Evolutionary conservation across 768 basidiomycete species (phyloP).

Genomic region (Termitomyces sp.): DNA sequence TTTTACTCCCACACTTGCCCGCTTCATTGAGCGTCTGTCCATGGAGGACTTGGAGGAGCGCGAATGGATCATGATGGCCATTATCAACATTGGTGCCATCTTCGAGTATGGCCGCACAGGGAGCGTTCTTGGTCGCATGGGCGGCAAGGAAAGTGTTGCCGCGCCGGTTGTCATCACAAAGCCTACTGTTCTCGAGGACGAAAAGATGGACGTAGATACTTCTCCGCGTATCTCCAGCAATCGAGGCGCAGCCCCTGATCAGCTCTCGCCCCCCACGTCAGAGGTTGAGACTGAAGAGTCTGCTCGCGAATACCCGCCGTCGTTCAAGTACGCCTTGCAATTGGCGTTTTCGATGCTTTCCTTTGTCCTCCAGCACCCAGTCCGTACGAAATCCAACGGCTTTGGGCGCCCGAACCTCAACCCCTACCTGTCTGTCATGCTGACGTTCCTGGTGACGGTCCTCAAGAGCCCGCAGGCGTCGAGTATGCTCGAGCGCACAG

Average conservation of each 20-base stretch:
- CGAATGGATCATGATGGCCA: conserved; percentile 97
- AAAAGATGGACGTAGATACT: conserved; percentile 63
- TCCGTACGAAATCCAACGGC: conserved; percentile 51
- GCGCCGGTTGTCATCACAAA: conserved; percentile 23
- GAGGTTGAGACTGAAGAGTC: conserved; percentile 24
- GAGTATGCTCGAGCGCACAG: conserved; percentile 63
- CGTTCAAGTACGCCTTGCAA: conserved; percentile 71
- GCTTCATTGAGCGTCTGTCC: conserved; percentile 83
- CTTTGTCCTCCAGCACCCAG: conserved; percentile 64
- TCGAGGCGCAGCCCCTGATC: conserved; percentile 9
- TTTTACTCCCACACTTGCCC: conserved; percentile 76
- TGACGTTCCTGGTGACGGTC: conserved; percentile 86
- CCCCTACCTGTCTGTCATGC: conserved; percentile 81
- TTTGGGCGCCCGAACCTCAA: conserved; percentile 62
- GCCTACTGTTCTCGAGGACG: conserved; percentile 39
- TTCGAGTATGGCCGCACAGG: conserved; percentile 85
- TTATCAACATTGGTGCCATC: conserved; percentile 76
- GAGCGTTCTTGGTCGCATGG: conserved; percentile 65
- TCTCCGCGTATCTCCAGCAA: conserved; percentile 25
- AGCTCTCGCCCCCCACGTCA: conserved; percentile 47
- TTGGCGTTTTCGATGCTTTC: conserved; percentile 79
- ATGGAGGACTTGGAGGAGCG: conserved; percentile 80
- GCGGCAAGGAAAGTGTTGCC: conserved; percentile 48
- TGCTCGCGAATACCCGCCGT: conserved; percentile 33
- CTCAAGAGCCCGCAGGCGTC: conserved; percentile 63